Evolutionary conservation across 2,329 filamentous ascomycete species (phyloP).

Genomic region (Fusarium sublunatum): DNA sequence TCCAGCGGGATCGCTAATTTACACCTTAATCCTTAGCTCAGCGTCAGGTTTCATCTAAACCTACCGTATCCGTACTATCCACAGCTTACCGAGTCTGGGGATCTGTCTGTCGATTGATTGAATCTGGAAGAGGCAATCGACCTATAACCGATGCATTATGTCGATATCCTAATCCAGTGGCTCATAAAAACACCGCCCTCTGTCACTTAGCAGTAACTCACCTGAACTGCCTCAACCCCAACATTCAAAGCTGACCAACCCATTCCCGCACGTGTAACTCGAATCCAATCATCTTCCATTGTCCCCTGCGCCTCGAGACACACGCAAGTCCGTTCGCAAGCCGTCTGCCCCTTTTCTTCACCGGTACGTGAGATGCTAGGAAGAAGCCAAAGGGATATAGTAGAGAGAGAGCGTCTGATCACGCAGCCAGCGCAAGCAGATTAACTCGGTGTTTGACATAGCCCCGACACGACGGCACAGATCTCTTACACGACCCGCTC

Average conservation of each 20-base stretch:
- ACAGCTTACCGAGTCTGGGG: constrained; percentile 9
- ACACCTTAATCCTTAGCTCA: constrained; percentile 32
- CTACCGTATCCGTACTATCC: not conserved
- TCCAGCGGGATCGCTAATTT: constrained; percentile 23
- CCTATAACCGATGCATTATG: too few species aligned
- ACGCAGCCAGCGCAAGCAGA: too few species aligned
- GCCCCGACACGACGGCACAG: not conserved
- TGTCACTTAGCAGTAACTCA: too few species aligned
- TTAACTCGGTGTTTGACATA: too few species aligned
- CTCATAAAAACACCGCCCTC: too few species aligned
- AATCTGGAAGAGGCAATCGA: not conserved
- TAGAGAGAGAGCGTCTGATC: too few species aligned
- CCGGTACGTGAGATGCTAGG: too few species aligned
- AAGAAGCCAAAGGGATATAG: too few species aligned
- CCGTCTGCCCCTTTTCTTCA: not conserved
- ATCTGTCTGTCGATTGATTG: not conserved
- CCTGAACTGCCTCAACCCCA: not conserved
- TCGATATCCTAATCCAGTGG: too few species aligned
- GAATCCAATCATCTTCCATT: constrained; percentile 16
- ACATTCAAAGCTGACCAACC: constrained; percentile 22
- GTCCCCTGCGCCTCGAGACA: constrained; percentile 33
- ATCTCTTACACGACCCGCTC: constrained; percentile 1
- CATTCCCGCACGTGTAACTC: constrained; percentile 18
- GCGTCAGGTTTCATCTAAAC: constrained; percentile 10
- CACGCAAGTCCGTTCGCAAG: constrained; percentile 28